Base-by-base conservation (phyloP, 2,329 filamentous ascomycete genomes). In the Rugonectria rugulosa region DNA sequence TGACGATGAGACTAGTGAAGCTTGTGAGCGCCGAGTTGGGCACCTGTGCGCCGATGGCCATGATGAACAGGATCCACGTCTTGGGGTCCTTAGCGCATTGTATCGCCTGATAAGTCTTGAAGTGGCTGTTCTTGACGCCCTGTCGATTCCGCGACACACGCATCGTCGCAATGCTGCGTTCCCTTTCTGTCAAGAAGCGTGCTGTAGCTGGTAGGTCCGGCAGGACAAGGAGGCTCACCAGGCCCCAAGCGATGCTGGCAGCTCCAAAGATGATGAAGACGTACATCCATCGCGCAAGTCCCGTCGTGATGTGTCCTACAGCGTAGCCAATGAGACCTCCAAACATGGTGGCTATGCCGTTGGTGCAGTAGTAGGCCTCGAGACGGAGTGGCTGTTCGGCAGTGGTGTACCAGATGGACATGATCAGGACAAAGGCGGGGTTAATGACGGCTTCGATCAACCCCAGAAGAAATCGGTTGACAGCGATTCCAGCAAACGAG, bases 101-200 rank as follows among this genome's bases (percentile, higher is more conserved):
- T 82, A 82, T 66, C 31, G 87, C 73, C 66, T 90, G 87, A 49
- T 87, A 83, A 64, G 77, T 69, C 66, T 88, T 88, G 72, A 85
- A 88, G 59, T 89, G 82, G 71, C 86, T 87, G 62, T 88, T 88
- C 5, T 85, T 86, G 21, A 89, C 85, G 5, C 87, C 87, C 66
- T 88, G 86, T 56, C 87, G 81, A 59, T 90, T 90, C 24, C 80
- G 72, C 0, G 86, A 75, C 29, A 90, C 84, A 5, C 87, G 78
- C 24, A 62, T 61, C 17, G 69, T 48, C 5, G 56, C 56, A 14
- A 86, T 77, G 2, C 72, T 73, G 45, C 80, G 81, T 66, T 90
- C 86, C 42, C 81, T 76, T 1, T 75, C 68, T 6, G 73, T 81
- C 27, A 90, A 78, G 68, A 87, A 90, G 57, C 80, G 82, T 1